Conservation (phyloP, 2,329 filamentous ascomycete species). For the Fusarium compactum region DNA sequence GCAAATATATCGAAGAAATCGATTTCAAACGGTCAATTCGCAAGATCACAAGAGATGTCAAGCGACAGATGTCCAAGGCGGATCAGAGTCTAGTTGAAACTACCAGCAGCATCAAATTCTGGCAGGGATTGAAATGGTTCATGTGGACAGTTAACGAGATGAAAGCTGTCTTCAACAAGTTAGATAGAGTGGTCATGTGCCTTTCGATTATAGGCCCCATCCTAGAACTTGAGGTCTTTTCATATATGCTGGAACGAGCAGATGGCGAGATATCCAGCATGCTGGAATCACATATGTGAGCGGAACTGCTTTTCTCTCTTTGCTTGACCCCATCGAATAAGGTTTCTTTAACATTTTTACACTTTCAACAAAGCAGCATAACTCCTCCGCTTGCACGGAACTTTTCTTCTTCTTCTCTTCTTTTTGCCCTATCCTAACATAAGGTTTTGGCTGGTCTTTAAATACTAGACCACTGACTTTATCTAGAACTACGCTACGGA, state of each 20-base stretch:
- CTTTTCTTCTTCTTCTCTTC: no score
- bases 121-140: not conserved
- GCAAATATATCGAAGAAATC: not conserved
- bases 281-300: not conserved
- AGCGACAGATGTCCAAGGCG: not conserved
- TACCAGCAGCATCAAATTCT: not conserved
- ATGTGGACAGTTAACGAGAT: not conserved
- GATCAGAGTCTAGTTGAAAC: not conserved
- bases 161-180: not conserved
- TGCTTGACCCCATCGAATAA: no score
- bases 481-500: not conserved
- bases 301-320: no score
- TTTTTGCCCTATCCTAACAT: no score
- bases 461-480: not conserved
- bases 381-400: no score
- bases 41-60: not conserved
- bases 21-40: not conserved
- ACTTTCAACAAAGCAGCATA: no score
- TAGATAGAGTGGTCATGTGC: not conserved
- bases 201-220: not conserved
- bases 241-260: not conserved
- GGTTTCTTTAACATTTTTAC: no score
- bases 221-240: not conserved
- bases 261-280: not conserved
- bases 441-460: no score